A percentile compares a stretch with the other conserved stretches of the same genome.
Conservation (phyloP, 1,284 basidiomycete species). For the Trichosporon sp. region DNA sequence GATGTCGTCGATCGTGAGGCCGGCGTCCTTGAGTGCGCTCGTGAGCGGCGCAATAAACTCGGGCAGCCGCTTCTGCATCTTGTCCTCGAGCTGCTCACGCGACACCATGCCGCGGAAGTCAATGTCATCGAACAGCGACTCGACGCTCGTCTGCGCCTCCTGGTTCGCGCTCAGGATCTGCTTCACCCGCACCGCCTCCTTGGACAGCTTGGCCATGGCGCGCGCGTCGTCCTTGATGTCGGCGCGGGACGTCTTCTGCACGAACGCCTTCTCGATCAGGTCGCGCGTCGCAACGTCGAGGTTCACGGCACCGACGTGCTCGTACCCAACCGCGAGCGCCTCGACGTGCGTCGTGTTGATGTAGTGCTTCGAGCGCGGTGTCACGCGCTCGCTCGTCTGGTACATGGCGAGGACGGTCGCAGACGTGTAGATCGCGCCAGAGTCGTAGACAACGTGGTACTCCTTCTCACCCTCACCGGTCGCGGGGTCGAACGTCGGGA, state of each 20-base stretch:
- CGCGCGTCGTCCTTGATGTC: constrained; percentile 59
- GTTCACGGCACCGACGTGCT: constrained; percentile 72
- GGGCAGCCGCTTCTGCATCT: constrained; percentile 52
- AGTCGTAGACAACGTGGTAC: constrained; percentile 89
- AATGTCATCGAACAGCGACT: constrained; percentile 82
- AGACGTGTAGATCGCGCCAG: constrained; percentile 79
- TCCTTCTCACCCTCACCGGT: constrained; percentile 57
- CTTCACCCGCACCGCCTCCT: constrained; percentile 89
- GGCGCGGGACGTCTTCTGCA: constrained; percentile 52
- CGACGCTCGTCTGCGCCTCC: constrained; percentile 69
- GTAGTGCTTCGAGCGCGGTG: constrained; percentile 50
- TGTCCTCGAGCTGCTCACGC: constrained; percentile 70
- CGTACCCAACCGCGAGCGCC: constrained; percentile 73
- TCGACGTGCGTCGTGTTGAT: constrained; percentile 67
- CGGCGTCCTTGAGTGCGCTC: constrained; percentile 68
- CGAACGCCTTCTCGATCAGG: constrained; percentile 71
- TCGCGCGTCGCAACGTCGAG: constrained; percentile 80
- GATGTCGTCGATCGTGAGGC: constrained; percentile 62
- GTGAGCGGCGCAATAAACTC: constrained; percentile 69
- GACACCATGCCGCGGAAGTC: constrained; percentile 80
- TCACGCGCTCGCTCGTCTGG: constrained; percentile 51
- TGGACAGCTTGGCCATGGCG: constrained; percentile 88
- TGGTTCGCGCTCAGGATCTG: constrained; percentile 88
- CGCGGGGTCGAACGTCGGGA: constrained; percentile 53
- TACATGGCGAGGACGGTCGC: constrained; percentile 82